Base-by-base conservation (phyloP, 1,284 basidiomycete genomes). In the Phenoliferia sp. region DNA sequence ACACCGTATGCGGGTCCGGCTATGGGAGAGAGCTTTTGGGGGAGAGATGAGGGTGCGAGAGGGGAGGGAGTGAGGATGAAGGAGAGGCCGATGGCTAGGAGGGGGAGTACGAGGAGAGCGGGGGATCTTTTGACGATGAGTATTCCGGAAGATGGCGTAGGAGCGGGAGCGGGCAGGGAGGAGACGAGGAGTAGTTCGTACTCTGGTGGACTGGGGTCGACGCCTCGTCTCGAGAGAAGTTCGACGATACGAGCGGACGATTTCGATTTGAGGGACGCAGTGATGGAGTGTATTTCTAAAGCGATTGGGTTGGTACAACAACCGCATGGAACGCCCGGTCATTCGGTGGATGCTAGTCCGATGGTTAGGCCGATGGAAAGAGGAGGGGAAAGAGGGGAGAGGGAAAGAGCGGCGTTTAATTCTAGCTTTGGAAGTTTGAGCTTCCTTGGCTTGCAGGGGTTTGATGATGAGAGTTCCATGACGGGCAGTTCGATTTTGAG, bases 211-310 rank as follows among this genome's bases (percentile, higher is more conserved):
- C 60, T 16, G 31, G 50, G 7, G 9, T 65, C 15, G 63, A 62
- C 66, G 28, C 78, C 69, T 19, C 62, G 61, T 22, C 58, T 73
- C 32, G 71, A 73, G 36, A 63, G 69, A 9, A 32, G 61, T 16
- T 50, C 54, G 19, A 64, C 50, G 69, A 36, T 56, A 34, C 59
- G 61, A 28, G 54, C 39, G 9, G 68, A 73, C 9, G 73, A 89
- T 54, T 94, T 96, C 76, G 91, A 97, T 76, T 84, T 99, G 44
- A 87, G 91, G 55, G 91, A 93, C 72, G 92, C 92, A 71, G 93
- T 99, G 36, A 94, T 99, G 90, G 89, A 90, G 5, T 96, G 92
- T 79, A 96, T 99, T 68, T 94, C 94, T 1, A 95, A 94, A 78
- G 96, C 93, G 5, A 98, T 99, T 65, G 95, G 95, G 3, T 84